A percentile compares a stretch with the other conserved stretches of the same genome.
Evolutionary conservation across 441 rosid species (phyloP).

Genomic region (Arabidopsis lyrata): DNA sequence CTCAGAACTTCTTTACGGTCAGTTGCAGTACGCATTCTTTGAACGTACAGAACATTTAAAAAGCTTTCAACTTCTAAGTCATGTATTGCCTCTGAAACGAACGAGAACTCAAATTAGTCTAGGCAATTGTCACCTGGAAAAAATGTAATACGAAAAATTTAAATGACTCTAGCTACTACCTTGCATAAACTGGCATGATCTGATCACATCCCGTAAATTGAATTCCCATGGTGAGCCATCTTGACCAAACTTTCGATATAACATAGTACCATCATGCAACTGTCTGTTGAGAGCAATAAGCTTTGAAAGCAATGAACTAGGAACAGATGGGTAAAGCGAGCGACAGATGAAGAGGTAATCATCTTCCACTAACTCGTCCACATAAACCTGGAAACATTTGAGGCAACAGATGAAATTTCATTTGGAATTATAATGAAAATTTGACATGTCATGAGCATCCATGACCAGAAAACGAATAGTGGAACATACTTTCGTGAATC

Average conservation of each 20-base stretch:
- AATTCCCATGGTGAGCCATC: slow-evolving; percentile 99
- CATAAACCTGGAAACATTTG: slow-evolving; percentile 75
- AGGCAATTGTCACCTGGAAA: slow-evolving; percentile 22
- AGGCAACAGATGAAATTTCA: slow-evolving; percentile 20
- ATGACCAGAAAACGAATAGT: slow-evolving; percentile 13
- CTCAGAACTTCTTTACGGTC: slow-evolving; percentile 83
- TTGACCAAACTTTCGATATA: slow-evolving; percentile 76
- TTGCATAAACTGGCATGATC: slow-evolving; percentile 89
- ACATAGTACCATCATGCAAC: slow-evolving; percentile 85
- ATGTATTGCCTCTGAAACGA: slow-evolving; percentile 42
- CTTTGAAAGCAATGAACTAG: slow-evolving; percentile 72
- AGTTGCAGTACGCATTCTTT: slow-evolving; percentile 93
- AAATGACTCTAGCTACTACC: slow-evolving; percentile 52
- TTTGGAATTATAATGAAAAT: not conserved
- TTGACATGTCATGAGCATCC: slow-evolving; percentile 26
- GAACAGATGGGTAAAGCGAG: slow-evolving; percentile 83
- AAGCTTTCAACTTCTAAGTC: slow-evolving; percentile 59
- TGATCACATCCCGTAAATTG: slow-evolving; percentile 93
- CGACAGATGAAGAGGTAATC: slow-evolving; percentile 87
- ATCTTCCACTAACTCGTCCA: slow-evolving; percentile 90
- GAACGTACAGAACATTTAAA: slow-evolving; percentile 82
- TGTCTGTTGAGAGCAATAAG: slow-evolving; percentile 81
- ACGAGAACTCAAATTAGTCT: slow-evolving; percentile 31
- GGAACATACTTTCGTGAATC: slow-evolving; percentile 83
- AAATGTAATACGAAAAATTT: slow-evolving; percentile 18